Base-by-base conservation (phyloP, 1,284 basidiomycete genomes). In the Veloporphyrellus conicus region DNA sequence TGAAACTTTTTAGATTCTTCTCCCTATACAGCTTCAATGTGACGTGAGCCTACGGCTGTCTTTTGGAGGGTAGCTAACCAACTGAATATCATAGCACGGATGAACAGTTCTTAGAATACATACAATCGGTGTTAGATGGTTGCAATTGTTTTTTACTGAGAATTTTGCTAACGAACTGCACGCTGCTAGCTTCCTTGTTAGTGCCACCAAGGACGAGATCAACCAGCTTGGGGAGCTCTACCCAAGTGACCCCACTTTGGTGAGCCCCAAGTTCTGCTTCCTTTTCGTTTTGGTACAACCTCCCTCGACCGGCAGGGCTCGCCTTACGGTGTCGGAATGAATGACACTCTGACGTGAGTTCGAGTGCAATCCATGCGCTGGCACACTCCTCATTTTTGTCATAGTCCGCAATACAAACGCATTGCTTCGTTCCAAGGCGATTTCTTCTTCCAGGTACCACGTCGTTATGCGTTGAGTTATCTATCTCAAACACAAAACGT, bases 401-500 rank as follows among this genome's bases (percentile, higher is more conserved):
- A 14, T 14, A 58, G 54, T 15, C 60, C 66, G 3, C 46, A 63
- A 43, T 67, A 49, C 54, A 61, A 65, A 47, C 52, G 65, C 14
- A 48, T 68, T 27, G 53, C 64, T 15, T 50, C 63, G 3, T 53
- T 64, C 34, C 55, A 54, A 22, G 63, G 64, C 2, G 64, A 68
- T 37, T 46, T 51, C 2, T 50, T 53, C 5, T 65, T 67, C 44
- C 63, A 67, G 15, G 58, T 45, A 27, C 61, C 58, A 16, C 59
- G 62, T 11, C 53, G 56, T 12, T 57, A 49, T 41, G 43, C 58
- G 15, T 42, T 64, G 18, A 49, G 58, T 19, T 32, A 59, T 16
- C 44, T 50, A 1, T 54, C 63, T 1, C 38, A 33, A 11, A 60
- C 59, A 31, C 62, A 68, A 43, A 43, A 55, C 5, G 54, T 56